phyloP scores from a whole-genome alignment of 768 basidiomycete genomes.

The Leccinum obscurum region DNA sequence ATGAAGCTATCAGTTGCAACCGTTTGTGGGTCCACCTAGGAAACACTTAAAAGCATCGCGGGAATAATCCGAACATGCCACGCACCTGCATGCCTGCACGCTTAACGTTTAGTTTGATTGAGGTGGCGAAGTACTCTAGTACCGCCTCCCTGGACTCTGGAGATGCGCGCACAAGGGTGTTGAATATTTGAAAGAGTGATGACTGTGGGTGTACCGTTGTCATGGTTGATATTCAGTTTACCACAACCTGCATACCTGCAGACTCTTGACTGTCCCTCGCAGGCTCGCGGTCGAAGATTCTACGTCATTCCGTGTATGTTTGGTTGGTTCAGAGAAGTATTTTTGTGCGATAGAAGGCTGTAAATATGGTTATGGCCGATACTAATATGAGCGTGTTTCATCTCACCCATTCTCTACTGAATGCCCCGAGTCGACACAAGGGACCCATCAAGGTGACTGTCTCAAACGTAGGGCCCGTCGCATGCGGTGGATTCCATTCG shows the following conservation, averaged over 20 bases:
- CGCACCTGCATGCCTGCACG: slow-evolving; percentile 87
- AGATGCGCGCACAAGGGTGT: slow-evolving; percentile 82
- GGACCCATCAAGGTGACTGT: slow-evolving; percentile 75
- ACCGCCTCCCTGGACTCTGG: slow-evolving; percentile 79
- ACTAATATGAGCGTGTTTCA: too few species aligned
- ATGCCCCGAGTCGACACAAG: slow-evolving; percentile 79
- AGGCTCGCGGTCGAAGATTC: slow-evolving; percentile 84
- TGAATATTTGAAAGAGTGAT: slow-evolving; percentile 85
- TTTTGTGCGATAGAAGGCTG: slow-evolving; percentile 75
- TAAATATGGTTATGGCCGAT: slow-evolving; percentile 5
- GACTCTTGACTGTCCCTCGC: slow-evolving; percentile 77
- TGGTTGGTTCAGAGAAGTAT: slow-evolving; percentile 87
- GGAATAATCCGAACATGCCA: neutral
- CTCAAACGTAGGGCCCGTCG: slow-evolving; percentile 65
- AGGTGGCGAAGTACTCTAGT: slow-evolving; percentile 76
- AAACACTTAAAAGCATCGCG: neutral
- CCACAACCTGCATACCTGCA: slow-evolving; percentile 57
- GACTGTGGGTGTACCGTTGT: slow-evolving; percentile 30
- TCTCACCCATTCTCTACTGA: slow-evolving; percentile 85
- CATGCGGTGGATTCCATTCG: slow-evolving; percentile 67
- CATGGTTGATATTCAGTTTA: neutral
- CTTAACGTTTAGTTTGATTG: slow-evolving; percentile 74
- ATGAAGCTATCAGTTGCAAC: slow-evolving; percentile 93
- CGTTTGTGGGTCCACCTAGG: slow-evolving; percentile 76
- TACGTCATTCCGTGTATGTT: slow-evolving; percentile 68